These are phyloP conservation scores for Ceratocystis ficicola DNA, from an alignment of 2,329 filamentous ascomycete genomes.

Conservation along the genomic window DNA sequence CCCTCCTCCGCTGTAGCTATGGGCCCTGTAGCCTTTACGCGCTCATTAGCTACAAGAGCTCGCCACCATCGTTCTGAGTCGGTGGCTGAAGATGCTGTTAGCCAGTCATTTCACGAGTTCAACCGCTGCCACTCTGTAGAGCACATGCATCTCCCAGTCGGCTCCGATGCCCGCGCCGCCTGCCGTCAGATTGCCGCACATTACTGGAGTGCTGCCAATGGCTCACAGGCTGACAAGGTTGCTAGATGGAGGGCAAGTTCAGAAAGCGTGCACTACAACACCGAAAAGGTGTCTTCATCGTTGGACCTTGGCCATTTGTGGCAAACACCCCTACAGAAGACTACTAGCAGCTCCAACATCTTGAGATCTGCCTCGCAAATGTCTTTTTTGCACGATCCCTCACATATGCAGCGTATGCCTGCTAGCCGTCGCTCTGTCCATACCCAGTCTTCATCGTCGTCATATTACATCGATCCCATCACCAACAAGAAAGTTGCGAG, in stretches of 20 bases:
- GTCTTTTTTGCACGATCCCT: constrained; percentile 17
- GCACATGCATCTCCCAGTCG: constrained; percentile 21
- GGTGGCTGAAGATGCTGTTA: constrained; percentile 3
- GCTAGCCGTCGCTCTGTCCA: constrained; percentile 17
- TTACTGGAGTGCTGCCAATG: constrained; percentile 21
- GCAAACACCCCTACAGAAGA: constrained; percentile 20
- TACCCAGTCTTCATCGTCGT: constrained; percentile 1
- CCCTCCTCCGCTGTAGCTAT: constrained; percentile 19
- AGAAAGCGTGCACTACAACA: constrained; percentile 21
- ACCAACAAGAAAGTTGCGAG: constrained; percentile 2
- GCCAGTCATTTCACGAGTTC: constrained; percentile 10
- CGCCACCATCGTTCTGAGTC: constrained; percentile 19
- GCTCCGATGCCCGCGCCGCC: constrained; percentile 18
- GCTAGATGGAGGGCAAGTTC: constrained; percentile 21
- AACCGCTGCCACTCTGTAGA: constrained; percentile 17
- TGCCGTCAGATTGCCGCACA: constrained; percentile 22
- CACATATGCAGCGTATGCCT: constrained; percentile 11
- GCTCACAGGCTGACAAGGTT: constrained; percentile 20
- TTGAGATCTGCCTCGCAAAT: constrained; percentile 17
- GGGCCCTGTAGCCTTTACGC: constrained; percentile 17
- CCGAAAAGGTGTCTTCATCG: constrained; percentile 10
- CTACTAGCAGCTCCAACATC: constrained; percentile 18
- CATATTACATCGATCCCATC: constrained; percentile 12
- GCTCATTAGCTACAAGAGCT: constrained; percentile 18
- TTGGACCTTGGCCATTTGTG: constrained; percentile 19